Evolutionary conservation across 1,139 yeast species (phyloP).

Genomic region (Zygosaccharomyces pseudobailii): DNA sequence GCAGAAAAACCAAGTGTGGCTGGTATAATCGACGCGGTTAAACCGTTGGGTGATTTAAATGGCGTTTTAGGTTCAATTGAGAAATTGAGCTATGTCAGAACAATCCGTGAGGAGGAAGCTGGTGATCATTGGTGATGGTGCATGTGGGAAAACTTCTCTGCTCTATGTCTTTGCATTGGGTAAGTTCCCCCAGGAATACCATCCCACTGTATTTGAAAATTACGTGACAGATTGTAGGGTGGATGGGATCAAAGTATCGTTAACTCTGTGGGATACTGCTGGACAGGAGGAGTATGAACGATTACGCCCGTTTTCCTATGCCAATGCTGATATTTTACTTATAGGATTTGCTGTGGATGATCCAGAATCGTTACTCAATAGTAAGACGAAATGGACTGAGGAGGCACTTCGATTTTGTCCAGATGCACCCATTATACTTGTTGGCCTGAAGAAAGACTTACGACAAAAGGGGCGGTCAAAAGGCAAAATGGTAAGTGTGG

Average conservation of each 20-base stretch:
- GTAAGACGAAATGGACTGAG: slow-evolving; percentile 65
- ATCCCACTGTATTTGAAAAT: slow-evolving; percentile 93
- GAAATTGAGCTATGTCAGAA: slow-evolving; percentile 25
- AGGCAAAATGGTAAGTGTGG: slow-evolving; percentile 46
- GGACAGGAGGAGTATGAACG: slow-evolving; percentile 91
- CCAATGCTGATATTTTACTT: slow-evolving; percentile 68
- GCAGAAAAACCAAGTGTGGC: neutral
- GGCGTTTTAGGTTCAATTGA: neutral
- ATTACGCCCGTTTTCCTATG: slow-evolving; percentile 66
- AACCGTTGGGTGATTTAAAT: neutral
- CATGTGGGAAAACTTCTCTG: slow-evolving; percentile 89
- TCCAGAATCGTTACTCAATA: slow-evolving; percentile 65
- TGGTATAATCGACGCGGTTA: neutral
- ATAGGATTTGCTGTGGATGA: slow-evolving; percentile 69
- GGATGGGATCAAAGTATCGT: slow-evolving; percentile 84
- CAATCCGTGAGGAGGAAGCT: slow-evolving; percentile 60
- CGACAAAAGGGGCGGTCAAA: slow-evolving; percentile 37
- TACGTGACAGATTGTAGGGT: slow-evolving; percentile 91
- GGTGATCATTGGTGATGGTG: slow-evolving; percentile 93
- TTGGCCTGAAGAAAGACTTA: slow-evolving; percentile 69
- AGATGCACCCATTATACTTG: slow-evolving; percentile 56
- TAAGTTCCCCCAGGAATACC: slow-evolving; percentile 73
- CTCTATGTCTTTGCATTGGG: slow-evolving; percentile 89
- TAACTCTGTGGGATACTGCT: slow-evolving; percentile 95
- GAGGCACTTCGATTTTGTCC: slow-evolving; percentile 69